These are phyloP conservation scores for Leptoxyphium fumago DNA, from an alignment of 2,329 filamentous ascomycete genomes.

Conservation along the genomic window DNA sequence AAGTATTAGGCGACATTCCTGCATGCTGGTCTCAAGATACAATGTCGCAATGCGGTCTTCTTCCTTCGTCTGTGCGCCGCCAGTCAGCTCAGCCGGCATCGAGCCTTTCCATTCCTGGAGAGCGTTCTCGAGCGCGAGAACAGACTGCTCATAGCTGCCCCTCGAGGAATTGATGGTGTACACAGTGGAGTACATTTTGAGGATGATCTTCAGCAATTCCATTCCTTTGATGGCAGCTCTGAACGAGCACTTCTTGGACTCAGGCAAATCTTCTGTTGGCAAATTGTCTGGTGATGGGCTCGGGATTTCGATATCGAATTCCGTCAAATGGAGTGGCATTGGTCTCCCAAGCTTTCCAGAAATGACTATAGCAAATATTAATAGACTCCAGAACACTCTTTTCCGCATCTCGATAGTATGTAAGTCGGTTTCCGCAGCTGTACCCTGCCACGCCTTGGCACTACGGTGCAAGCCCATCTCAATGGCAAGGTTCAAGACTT, in stretches of 20 bases:
- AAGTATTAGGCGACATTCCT: slow-evolving; percentile 35
- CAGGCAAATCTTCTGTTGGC: slow-evolving; percentile 34
- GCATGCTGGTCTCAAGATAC: slow-evolving; percentile 35
- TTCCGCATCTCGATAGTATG: slow-evolving; percentile 65
- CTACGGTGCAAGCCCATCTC: slow-evolving; percentile 64
- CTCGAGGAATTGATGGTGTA: slow-evolving; percentile 54
- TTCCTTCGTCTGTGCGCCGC: slow-evolving; percentile 28
- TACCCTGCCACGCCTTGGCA: slow-evolving; percentile 41
- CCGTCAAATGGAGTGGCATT: slow-evolving; percentile 57
- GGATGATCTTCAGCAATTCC: slow-evolving; percentile 49
- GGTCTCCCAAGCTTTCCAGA: slow-evolving; percentile 64
- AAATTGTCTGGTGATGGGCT: slow-evolving; percentile 56
- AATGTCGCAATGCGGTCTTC: slow-evolving; percentile 34
- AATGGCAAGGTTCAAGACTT: slow-evolving; percentile 53
- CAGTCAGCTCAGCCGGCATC: slow-evolving; percentile 47
- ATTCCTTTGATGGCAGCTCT: slow-evolving; percentile 51
- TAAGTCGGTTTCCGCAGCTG: slow-evolving; percentile 34
- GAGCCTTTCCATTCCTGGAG: slow-evolving; percentile 48
- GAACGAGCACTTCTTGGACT: slow-evolving; percentile 47
- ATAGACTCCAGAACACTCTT: slow-evolving; percentile 60
- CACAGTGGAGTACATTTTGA: slow-evolving; percentile 64
- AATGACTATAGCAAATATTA: slow-evolving; percentile 52
- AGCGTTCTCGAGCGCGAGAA: slow-evolving; percentile 51
- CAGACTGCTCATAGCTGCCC: slow-evolving; percentile 44
- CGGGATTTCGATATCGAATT: slow-evolving; percentile 68